Evolutionary conservation across 1,284 basidiomycete genomes (phyloP), one percentile per base, ranked within the genome.

Genomic region (Crucibulum cyathiforme): DNA sequence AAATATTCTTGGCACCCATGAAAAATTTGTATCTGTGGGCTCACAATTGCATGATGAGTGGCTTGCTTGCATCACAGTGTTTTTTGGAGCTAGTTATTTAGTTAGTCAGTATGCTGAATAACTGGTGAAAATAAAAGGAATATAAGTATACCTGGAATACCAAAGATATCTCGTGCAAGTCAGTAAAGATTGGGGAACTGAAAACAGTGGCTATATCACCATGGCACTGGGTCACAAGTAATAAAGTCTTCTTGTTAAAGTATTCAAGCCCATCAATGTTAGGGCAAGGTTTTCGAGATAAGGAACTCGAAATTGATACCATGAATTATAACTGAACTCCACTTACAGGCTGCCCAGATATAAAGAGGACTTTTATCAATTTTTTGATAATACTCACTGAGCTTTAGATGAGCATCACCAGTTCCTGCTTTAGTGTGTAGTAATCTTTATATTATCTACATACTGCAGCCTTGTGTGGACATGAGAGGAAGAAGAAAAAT

Each of bases 311-410:
- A n/a, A n/a, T n/a, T n/a, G n/a, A n/a, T n/a, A n/a, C n/a, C n/a
- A n/a, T n/a, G n/a, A n/a, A n/a, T n/a, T n/a, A n/a, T n/a, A n/a
- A n/a, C n/a, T n/a, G n/a, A n/a, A n/a, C n/a, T n/a, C n/a, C n/a
- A 59, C 61, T 59, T 53, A 66, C 60, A 49, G 0, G 59, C 52
- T n/a, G 58, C 60, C 65, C 65, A 68, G 3, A 45, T 63, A 50
- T 66, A 67, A 47, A 54, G 63, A 2, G 59, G 63, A 6, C 65
- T 66, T 46, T 64, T 47, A 43, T 66, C 64, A 60, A 64, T 59
- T 24, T 58, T 58, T 36, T 60, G 54, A 31, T 66, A 66, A 53
- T 64, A 68, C 45, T 66, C 57, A 46, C 61, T 63, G 9, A 66
- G 60, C 53, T 66, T 66, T n/a, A 39, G 48, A 31, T 66, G 58